Evolutionary conservation across 192 early-diverging fungal species (phyloP), one percentile per base, ranked within the genome.

Genomic region (Lobosporangium transversale): DNA sequence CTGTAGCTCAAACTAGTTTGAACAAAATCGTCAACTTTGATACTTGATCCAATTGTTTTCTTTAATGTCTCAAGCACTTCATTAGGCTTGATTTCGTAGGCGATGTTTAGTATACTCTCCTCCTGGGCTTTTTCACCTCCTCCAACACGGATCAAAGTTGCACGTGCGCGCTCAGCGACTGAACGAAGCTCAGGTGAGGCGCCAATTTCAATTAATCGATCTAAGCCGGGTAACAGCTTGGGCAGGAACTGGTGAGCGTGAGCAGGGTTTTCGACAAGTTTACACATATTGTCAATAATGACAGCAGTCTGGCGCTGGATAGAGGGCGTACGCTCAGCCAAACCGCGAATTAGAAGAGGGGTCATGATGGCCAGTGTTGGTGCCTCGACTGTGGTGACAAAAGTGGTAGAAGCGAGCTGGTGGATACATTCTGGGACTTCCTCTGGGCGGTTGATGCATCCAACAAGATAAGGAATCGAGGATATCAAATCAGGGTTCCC

Each of bases 261-360:
- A 57, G 87, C 84, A 54, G 93, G 91, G 83, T 93, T 86, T 71
- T 93, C 90, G 61, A 93, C 91, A 33, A 94, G 85, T 84, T 93
- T 94, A 79, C 89, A 92, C 93, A 94, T 94, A 84, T 94, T 94
- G 83, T 93, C 91, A 62, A 94, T 92, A 64, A 94, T 92, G 73
- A 93, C 87, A 62, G 89, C 85, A 68, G 88, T 82, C 70, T 89
- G 88, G 78, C 92, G 90, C 49, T 90, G 83, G 68, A 92, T 88
- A 53, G 90, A 66, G 53, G 86, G 89, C 44, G 81, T 73, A 65
- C 90, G 80, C 68, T 94, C 91, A 21, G 82, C 78, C 47, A 89
- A 65, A 68, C 87, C 90, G 86, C 90, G 92, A 58, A 78, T 64
- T 45, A 93, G 73, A 29, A 91, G 70, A 40, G 92, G 92, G 45